Base-by-base conservation (phyloP, 129 eudicot genomes). In the Arctium lappa region DNA sequence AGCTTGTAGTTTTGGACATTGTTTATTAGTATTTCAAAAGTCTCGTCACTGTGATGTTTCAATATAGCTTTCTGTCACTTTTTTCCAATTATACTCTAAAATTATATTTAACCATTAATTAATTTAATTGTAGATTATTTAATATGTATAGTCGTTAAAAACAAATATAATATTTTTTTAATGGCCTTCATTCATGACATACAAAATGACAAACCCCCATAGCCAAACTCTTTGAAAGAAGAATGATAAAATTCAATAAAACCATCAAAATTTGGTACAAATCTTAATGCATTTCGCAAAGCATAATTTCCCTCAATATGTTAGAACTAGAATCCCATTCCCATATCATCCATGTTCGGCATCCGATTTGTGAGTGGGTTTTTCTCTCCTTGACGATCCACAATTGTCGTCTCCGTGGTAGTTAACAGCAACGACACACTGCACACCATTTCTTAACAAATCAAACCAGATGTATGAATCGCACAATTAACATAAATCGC, bases 381-480 rank as follows among this genome's bases (percentile, higher is more conserved):
- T 83, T 87, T 87, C 91, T 90, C 95, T 75, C 93, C 95, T 71
- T 76, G 78, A 40, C 84, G 83, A 18, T 92, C 98, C 46, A 89
- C 88, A 34, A 94, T 46, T 16, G 94, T 27, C 39, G 90, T 90
- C 88, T 94, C 98, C 0, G 98, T 87, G 36, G 97, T 92, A 1
- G 98, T 92, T 82, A 94, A 85, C 76, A 94, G 74, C 73, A 93
- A 75, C 0, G 98, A 92, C 30, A 94, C 90, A 53, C 97, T 94
- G 93, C 82, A 48, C 66, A 10, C 18, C 30, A 22, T 50, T 68
- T 72, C 66, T 34, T 6, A 40, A 38, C 66, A 73, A 79, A 42
- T 70, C 40, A 37, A 5, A 66, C 5, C 11, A 15, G 46, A 72
- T 9, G n/a, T 1, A 75, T 6, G 2, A 36, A 77, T 48, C 29